These are phyloP conservation scores for Secale cereale DNA, from an alignment of 176 grass and related monocot species.

Conservation along the genomic window DNA sequence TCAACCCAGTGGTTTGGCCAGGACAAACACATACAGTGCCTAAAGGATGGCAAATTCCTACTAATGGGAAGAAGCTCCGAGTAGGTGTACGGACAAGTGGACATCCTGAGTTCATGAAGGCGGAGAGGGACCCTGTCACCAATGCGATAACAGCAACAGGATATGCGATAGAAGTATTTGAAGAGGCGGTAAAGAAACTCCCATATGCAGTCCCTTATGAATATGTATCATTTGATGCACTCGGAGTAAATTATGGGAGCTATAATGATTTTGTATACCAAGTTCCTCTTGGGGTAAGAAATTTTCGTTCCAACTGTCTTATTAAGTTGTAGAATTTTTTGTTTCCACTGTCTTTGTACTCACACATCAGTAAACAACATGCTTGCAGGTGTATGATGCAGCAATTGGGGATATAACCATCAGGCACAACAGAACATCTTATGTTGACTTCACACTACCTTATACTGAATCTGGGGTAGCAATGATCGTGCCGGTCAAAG, in stretches of 20 bases:
- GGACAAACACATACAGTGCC: constrained; percentile 30
- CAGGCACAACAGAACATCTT: constrained; percentile 40
- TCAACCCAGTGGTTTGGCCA: constrained; percentile 44
- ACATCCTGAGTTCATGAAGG: constrained; percentile 39
- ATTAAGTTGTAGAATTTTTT: not conserved
- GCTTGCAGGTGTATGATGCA: constrained; percentile 35
- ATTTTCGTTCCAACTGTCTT: not conserved
- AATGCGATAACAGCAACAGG: constrained; percentile 22
- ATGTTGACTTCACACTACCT: constrained; percentile 49
- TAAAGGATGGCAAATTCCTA: constrained; percentile 47
- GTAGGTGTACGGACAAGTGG: constrained; percentile 40
- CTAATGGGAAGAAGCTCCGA: constrained; percentile 26
- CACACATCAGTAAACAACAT: not conserved
- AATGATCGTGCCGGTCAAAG: constrained; percentile 49
- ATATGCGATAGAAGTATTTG: constrained; percentile 49
- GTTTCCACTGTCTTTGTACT: not conserved
- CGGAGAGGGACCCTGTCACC: constrained; percentile 34
- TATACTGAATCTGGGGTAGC: constrained; percentile 48
- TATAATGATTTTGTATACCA: constrained; percentile 51
- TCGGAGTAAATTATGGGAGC: not conserved
- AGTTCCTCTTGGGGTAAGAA: constrained; percentile 32
- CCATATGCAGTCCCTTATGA: constrained; percentile 45
- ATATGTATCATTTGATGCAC: constrained; percentile 26
- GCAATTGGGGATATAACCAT: constrained; percentile 61
- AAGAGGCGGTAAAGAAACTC: constrained; percentile 22